These are phyloP conservation scores for Metarhizium humberi DNA, from an alignment of 2,329 filamentous ascomycete genomes.

Conservation along the genomic window DNA sequence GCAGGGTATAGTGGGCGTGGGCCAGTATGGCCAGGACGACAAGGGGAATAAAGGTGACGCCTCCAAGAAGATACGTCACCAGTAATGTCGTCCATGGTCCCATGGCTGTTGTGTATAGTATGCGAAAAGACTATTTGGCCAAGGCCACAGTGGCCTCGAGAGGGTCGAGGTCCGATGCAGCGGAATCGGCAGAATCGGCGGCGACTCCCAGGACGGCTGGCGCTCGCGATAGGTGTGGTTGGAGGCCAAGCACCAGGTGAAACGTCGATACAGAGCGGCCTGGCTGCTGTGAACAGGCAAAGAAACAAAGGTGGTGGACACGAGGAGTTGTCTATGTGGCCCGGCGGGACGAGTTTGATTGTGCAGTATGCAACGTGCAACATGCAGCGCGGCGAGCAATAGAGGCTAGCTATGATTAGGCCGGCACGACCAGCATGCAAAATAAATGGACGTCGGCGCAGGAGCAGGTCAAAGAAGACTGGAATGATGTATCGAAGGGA, in stretches of 20 bases:
- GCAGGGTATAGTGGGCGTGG: constrained; percentile 61
- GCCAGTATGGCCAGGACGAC: constrained; percentile 50
- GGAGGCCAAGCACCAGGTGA: neutral
- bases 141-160: neutral
- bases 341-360: neutral
- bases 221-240: neutral
- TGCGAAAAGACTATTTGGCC: neutral
- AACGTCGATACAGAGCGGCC: neutral
- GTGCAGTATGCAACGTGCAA: neutral
- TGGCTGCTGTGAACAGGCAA: neutral
- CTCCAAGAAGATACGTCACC: constrained; percentile 73
- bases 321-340: neutral
- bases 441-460: no score
- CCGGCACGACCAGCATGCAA: neutral
- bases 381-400: neutral
- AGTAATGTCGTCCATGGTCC: constrained; percentile 50
- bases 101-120: constrained; percentile 26
- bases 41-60: constrained; percentile 78
- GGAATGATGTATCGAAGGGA: neutral
- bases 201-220: neutral
- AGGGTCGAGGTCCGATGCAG: neutral
- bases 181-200: neutral
- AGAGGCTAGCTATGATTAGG: neutral
- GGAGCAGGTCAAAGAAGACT: no score
- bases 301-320: neutral